A percentile compares a stretch with the other conserved stretches of the same genome.
phyloP scores from a whole-genome alignment of 1,284 basidiomycete genomes.

The Taiwanofungus camphoratus region DNA sequence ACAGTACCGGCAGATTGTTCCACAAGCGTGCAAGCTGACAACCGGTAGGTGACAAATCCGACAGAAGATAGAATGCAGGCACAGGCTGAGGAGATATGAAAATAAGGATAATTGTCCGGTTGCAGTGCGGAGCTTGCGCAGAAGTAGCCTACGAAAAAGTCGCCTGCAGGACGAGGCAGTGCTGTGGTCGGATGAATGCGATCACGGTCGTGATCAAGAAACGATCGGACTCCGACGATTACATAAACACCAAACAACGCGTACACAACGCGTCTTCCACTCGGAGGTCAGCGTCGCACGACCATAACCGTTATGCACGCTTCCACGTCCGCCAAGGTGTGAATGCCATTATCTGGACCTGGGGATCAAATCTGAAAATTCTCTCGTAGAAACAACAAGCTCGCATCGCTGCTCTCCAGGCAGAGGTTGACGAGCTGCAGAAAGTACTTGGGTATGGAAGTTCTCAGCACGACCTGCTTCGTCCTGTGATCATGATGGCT shows the following conservation, averaged over 20 bases:
- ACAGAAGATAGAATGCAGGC: too few relatives aligned
- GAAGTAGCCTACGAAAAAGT: background rate
- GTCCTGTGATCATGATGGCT: background rate
- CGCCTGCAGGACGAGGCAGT: too few relatives aligned
- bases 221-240: background rate
- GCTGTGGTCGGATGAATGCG: background rate
- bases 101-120: background rate
- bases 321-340: constrained; percentile 19
- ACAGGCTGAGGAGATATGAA: too few relatives aligned
- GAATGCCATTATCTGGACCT: background rate
- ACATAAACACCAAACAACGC: background rate
- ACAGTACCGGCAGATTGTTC: background rate
- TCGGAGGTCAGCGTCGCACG: background rate
- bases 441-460: constrained; percentile 44
- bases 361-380: background rate
- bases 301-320: constrained; percentile 23
- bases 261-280: background rate
- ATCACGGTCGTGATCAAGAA: background rate
- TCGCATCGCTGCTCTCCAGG: constrained; percentile 44
- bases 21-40: background rate
- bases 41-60: background rate
- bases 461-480: background rate
- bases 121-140: background rate
- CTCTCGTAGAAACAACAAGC: constrained; percentile 47
- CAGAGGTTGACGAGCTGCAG: constrained; percentile 48